Conservation (phyloP, 129 eudicot genomes). For the Deinandra increscens region DNA sequence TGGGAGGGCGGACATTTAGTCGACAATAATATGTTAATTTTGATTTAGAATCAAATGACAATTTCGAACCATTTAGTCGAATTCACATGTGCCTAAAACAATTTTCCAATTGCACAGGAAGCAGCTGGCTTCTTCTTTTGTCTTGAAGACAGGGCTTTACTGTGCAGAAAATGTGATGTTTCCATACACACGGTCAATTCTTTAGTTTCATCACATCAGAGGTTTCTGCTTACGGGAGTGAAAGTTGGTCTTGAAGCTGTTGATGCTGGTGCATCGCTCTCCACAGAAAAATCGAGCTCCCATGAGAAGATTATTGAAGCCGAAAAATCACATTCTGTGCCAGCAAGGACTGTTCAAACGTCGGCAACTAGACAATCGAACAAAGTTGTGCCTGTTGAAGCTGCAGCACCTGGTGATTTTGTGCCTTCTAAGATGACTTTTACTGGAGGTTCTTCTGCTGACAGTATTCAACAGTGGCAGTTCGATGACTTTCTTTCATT, state of each 20-base stretch:
- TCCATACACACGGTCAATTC: slow-evolving; percentile 67
- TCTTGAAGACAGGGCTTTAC: slow-evolving; percentile 84
- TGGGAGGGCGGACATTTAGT: too few relatives aligned
- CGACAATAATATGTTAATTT: too few relatives aligned
- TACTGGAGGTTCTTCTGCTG: slow-evolving; percentile 49
- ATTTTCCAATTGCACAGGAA: slow-evolving; percentile 44
- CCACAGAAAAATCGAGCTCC: slow-evolving; percentile 37
- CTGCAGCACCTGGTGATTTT: slow-evolving; percentile 29
- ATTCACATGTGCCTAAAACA: slow-evolving; percentile 1
- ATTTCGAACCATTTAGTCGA: too few relatives aligned
- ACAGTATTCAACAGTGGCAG: slow-evolving; percentile 61
- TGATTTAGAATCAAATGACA: too few relatives aligned
- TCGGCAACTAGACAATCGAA: slow-evolving; percentile 34
- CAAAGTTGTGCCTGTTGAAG: slow-evolving; percentile 37
- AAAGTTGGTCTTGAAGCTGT: slow-evolving; percentile 66
- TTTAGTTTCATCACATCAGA: slow-evolving; percentile 63
- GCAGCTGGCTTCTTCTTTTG: slow-evolving; percentile 89
- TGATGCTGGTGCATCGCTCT: slow-evolving; percentile 38
- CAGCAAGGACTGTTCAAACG: slow-evolving; percentile 29
- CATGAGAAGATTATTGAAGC: slow-evolving; percentile 35
- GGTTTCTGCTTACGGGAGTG: slow-evolving; percentile 85
- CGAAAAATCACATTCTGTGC: slow-evolving; percentile 29
- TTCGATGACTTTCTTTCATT: slow-evolving; percentile 70
- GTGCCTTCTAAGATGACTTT: slow-evolving; percentile 41
- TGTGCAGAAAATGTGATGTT: slow-evolving; percentile 86